Evolutionary conservation across 1,139 yeast species (phyloP).

Genomic region (Sugiyamaella xylanicola): DNA sequence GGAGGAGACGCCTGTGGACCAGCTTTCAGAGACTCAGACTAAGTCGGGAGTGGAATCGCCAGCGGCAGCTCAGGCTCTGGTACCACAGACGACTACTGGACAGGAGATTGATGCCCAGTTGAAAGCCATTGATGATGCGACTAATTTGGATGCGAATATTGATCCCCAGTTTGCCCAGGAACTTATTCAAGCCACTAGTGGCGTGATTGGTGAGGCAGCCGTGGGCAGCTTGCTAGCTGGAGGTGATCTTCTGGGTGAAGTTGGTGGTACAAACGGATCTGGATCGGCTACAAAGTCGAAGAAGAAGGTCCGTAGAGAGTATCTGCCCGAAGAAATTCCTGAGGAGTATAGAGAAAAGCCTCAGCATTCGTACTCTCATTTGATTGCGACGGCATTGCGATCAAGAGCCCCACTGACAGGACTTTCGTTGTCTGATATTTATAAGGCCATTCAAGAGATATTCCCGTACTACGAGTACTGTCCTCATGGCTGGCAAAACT

Average conservation of each 20-base stretch:
- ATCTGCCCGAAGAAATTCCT: constrained; percentile 67
- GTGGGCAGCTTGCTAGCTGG: constrained; percentile 15
- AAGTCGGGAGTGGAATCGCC: neutral
- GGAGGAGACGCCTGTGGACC: constrained; percentile 14
- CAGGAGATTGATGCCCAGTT: constrained; percentile 24
- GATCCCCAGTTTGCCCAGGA: constrained; percentile 19
- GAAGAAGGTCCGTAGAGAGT: constrained; percentile 37
- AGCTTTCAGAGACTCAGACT: constrained; percentile 12
- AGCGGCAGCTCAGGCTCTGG: no score
- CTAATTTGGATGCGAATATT: constrained; percentile 17
- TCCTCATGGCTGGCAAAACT: constrained; percentile 97
- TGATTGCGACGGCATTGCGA: constrained; percentile 77
- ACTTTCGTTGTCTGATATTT: constrained; percentile 80
- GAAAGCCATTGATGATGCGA: constrained; percentile 19
- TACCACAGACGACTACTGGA: constrained; percentile 3
- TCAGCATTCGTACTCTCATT: constrained; percentile 70
- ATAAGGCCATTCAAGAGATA: constrained; percentile 79
- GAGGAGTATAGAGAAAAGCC: constrained; percentile 85
- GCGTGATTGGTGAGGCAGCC: constrained; percentile 18
- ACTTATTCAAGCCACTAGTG: constrained; percentile 19
- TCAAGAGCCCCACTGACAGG: constrained; percentile 67
- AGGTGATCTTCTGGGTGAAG: constrained; percentile 12
- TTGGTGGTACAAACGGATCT: constrained; percentile 5
- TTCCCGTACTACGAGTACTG: constrained; percentile 93
- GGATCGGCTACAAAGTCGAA: constrained; percentile 19